phyloP scores from a whole-genome alignment of 169 alveolate species.

The Toxoplasma gondii region DNA sequence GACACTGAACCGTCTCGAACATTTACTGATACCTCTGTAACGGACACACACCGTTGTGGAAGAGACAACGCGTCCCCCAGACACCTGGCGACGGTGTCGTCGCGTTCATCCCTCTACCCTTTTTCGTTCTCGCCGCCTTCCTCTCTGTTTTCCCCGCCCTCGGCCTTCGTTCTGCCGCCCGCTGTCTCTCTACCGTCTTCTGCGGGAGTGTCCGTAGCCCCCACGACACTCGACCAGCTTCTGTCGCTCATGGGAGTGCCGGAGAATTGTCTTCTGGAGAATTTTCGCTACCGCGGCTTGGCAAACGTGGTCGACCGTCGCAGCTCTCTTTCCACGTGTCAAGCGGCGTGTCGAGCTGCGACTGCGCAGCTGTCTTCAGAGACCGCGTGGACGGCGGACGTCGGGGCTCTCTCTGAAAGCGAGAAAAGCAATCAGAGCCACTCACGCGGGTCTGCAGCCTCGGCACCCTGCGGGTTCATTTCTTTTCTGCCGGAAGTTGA shows the following conservation, averaged over 20 bases:
- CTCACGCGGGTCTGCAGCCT: neutral
- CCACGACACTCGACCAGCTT: neutral
- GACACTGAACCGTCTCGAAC: neutral
- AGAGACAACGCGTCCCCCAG: neutral
- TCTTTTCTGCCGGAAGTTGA: conserved; percentile 11
- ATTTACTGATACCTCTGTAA: neutral
- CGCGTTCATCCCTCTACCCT: neutral
- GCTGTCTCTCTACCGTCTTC: neutral
- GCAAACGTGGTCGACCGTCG: conserved; percentile 40
- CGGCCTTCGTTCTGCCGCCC: neutral
- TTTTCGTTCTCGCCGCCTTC: neutral
- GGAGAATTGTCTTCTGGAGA: conserved; percentile 9
- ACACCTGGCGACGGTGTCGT: neutral
- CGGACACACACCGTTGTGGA: neutral
- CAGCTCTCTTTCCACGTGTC: conserved; percentile 23
- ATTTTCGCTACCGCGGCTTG: neutral
- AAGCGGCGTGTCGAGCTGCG: conserved; percentile 23
- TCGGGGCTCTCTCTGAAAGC: neutral
- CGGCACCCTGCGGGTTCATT: conserved; percentile 3
- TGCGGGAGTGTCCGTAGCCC: neutral
- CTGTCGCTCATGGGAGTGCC: conserved; percentile 7
- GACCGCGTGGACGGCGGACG: neutral
- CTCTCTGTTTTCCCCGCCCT: neutral
- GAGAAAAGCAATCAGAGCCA: neutral
- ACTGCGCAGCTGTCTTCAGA: neutral